Evolutionary conservation across 306 rosid genomes (phyloP), one percentile per base, ranked within the genome.

Genomic region (Malus sieversii): DNA sequence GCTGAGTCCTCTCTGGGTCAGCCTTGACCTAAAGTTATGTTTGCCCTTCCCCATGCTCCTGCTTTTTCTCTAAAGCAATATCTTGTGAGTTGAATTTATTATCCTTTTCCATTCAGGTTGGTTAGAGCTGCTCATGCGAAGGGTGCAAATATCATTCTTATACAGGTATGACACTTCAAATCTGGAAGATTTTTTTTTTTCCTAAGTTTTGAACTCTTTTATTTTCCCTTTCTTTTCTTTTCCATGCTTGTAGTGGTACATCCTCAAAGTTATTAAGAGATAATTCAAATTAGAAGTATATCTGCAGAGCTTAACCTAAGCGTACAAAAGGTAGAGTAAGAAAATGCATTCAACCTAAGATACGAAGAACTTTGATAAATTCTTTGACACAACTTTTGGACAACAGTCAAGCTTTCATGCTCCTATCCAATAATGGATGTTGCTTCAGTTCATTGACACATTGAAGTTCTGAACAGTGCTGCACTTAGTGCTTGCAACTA

Each of bases 101-200:
- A 0, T 44, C 23, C 53, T 66, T 58, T 58, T 70, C 38, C 65
- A 3, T 85, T 77, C 93, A 95, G 98, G 86, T 83, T 92, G 53
- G 90, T 95, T 78, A 85, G 97, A 92, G 91, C 81, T 76, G 97
- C 96, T 69, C 96, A 95, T 84, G 82, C 84, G 25, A 83, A 80
- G 73, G 98, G 98, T 63, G 97, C 97, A 52, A 89, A 87, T 78
- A 90, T 95, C 52, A 77, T 95, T 80, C 97, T 95, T 46, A 86
- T 95, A 80, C 98, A 95, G 94, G 98, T 92, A 57, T 66, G 87
- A 11, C n/a, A 58, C 52, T 40, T 27, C 18, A 8, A 12, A 57
- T 44, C 38, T 7, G 55, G 42, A 35, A 58, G 27, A 46, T 35
- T 35, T 6, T 10, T 27, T 52, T 8, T 48, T 15, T 18, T 9